These are phyloP conservation scores for Wickerhamiella alocasiicola DNA, from an alignment of 805 yeast genomes.

Conservation along the genomic window DNA sequence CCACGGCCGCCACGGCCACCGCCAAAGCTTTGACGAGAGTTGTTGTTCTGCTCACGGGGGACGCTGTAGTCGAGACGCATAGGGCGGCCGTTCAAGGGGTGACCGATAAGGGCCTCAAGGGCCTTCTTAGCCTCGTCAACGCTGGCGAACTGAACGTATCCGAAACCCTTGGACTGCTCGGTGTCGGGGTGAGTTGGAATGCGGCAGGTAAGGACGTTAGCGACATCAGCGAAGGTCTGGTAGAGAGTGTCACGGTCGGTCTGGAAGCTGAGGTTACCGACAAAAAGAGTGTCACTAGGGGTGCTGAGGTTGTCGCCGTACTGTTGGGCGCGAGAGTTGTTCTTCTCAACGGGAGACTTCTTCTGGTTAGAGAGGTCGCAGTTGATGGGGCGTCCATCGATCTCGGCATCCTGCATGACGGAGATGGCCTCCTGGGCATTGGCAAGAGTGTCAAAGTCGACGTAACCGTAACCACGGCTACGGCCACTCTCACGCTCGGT, in stretches of 20 bases:
- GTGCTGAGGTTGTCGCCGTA: slow-evolving; percentile 83
- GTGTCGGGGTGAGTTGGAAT: slow-evolving; percentile 98
- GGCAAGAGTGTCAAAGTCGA: slow-evolving; percentile 70
- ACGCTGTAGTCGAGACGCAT: slow-evolving; percentile 91
- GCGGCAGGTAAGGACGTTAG: slow-evolving; percentile 78
- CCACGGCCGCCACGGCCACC: slow-evolving; percentile 17
- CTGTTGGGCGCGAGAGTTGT: slow-evolving; percentile 68
- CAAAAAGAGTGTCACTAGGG: slow-evolving; percentile 91
- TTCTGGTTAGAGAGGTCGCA: slow-evolving; percentile 82
- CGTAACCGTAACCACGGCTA: slow-evolving; percentile 90
- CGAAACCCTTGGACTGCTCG: slow-evolving; percentile 98
- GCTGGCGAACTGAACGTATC: slow-evolving; percentile 83
- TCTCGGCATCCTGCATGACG: slow-evolving; percentile 82
- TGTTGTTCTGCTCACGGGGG: slow-evolving; percentile 55
- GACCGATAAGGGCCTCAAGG: slow-evolving; percentile 75
- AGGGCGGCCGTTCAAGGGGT: slow-evolving; percentile 79
- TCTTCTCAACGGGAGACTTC: slow-evolving; percentile 37
- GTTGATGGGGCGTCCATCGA: slow-evolving; percentile 94
- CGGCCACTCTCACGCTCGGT: slow-evolving; percentile 84
- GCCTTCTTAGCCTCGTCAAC: slow-evolving; percentile 88
- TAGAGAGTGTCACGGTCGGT: slow-evolving; percentile 70
- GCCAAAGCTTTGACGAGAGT: slow-evolving; percentile 30
- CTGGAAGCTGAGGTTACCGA: slow-evolving; percentile 91
- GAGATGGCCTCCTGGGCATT: slow-evolving; percentile 77
- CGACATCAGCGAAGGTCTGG: slow-evolving; percentile 62